A percentile compares a stretch with the other conserved stretches of the same genome.
Conservation (phyloP, 305 asterid genomes). For the Plantago coronopus region DNA sequence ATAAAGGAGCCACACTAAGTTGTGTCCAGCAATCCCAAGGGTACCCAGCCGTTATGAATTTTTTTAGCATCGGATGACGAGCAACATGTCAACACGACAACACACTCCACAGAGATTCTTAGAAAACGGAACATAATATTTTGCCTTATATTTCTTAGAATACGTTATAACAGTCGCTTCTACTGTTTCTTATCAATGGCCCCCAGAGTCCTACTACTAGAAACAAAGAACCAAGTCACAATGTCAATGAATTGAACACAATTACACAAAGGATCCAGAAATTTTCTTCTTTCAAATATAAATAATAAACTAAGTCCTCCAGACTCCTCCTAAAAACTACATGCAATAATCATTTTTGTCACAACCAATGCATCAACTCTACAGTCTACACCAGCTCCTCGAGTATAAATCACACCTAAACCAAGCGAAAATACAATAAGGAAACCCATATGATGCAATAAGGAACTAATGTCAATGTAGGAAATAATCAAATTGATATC, state of each 20-base stretch:
- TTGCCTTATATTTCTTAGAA: no score
- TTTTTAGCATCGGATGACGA: not conserved
- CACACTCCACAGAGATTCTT: not conserved
- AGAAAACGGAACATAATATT: not conserved
- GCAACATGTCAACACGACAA: not conserved
- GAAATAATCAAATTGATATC: no score
- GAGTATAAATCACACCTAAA: not conserved
- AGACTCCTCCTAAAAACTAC: no score
- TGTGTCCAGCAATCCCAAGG: no score
- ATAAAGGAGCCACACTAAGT: no score
- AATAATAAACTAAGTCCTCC: no score
- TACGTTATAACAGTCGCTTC: not conserved
- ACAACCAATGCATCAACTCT: not conserved
- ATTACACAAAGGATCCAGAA: no score
- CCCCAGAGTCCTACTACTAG: no score
- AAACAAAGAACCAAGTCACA: no score
- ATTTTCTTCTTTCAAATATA: no score
- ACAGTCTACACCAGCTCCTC: not conserved
- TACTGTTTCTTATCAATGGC: not conserved
- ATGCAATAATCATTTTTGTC: not conserved
- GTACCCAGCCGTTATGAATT: no score
- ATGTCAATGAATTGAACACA: no score
- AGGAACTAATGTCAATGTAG: not conserved
- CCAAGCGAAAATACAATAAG: not conserved
- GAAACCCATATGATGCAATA: not conserved